phyloP scores from a whole-genome alignment of 495 filamentous ascomycete species.

The Hyaloscypha finlandica region DNA sequence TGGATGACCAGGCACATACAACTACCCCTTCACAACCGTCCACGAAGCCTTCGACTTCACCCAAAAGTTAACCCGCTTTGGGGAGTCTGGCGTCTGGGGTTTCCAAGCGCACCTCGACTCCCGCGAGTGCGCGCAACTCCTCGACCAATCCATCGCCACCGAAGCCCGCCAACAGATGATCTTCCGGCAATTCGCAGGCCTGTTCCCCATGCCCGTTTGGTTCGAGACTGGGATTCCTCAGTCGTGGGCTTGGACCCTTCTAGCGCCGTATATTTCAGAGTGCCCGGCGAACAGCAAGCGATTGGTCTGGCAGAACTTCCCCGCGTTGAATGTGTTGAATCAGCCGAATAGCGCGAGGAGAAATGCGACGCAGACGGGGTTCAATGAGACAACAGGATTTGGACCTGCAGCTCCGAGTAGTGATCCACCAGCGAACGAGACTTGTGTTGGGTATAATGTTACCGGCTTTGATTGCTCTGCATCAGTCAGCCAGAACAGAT shows the following conservation, averaged over 20 bases:
- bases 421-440: constrained; percentile 40
- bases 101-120: constrained; percentile 82
- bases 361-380: constrained; percentile 51
- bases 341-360: constrained; percentile 70
- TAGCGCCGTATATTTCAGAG: constrained; percentile 81
- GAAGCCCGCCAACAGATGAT: constrained; percentile 88
- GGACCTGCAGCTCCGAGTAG: constrained; percentile 41
- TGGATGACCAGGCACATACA: constrained; percentile 48
- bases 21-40: constrained; percentile 79
- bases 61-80: constrained; percentile 82
- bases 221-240: constrained; percentile 82
- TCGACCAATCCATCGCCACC: constrained; percentile 77
- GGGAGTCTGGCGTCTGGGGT: constrained; percentile 82
- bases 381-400: constrained; percentile 55
- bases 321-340: constrained; percentile 70
- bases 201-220: constrained; percentile 86
- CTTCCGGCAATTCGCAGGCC: constrained; percentile 83
- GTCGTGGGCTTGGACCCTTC: constrained; percentile 83
- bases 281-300: constrained; percentile 77
- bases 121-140: constrained; percentile 69
- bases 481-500: constrained; percentile 66
- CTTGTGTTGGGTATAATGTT: constrained; percentile 52
- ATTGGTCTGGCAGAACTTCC: constrained; percentile 89
- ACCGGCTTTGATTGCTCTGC: constrained; percentile 60
- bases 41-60: constrained; percentile 83